Conservation (phyloP, 306 rosid species). For the Crotalaria pallida region DNA sequence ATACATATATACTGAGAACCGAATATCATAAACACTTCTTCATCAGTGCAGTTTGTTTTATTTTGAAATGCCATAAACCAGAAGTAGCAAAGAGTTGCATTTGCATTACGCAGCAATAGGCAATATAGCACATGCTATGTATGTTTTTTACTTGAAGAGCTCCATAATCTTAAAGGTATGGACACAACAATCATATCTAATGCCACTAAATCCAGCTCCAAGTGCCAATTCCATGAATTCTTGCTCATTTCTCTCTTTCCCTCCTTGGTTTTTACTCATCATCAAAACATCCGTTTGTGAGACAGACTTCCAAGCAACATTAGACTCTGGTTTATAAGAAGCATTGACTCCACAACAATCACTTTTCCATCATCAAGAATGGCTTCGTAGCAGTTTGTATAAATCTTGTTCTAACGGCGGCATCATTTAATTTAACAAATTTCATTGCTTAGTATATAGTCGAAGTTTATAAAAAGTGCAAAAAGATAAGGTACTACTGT, state of each 20-base stretch:
- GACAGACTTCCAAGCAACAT: neutral
- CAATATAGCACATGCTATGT: no score
- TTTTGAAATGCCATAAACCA: no score
- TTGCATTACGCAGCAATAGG: neutral
- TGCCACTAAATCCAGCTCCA: slow-evolving; percentile 45
- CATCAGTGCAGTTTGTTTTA: no score
- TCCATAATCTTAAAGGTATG: slow-evolving; percentile 43
- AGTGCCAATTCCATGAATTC: slow-evolving; percentile 41
- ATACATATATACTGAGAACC: no score
- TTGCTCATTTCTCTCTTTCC: slow-evolving; percentile 43
- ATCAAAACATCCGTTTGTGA: slow-evolving; percentile 29
- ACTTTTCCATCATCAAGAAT: slow-evolving; percentile 50
- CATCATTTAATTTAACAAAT: no score
- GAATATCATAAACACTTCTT: no score
- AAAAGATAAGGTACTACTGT: no score
- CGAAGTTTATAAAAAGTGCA: no score
- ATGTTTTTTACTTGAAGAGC: slow-evolving; percentile 35
- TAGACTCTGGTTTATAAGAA: slow-evolving; percentile 23
- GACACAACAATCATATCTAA: slow-evolving; percentile 30
- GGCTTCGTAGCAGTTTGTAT: slow-evolving; percentile 39
- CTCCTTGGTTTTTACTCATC: slow-evolving; percentile 47
- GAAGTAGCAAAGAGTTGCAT: no score
- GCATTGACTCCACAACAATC: slow-evolving; percentile 37
- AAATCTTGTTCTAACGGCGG: no score
- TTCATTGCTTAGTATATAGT: no score